Base-by-base conservation (phyloP, 139 green algal genomes). In the Chlorella ohadii region DNA sequence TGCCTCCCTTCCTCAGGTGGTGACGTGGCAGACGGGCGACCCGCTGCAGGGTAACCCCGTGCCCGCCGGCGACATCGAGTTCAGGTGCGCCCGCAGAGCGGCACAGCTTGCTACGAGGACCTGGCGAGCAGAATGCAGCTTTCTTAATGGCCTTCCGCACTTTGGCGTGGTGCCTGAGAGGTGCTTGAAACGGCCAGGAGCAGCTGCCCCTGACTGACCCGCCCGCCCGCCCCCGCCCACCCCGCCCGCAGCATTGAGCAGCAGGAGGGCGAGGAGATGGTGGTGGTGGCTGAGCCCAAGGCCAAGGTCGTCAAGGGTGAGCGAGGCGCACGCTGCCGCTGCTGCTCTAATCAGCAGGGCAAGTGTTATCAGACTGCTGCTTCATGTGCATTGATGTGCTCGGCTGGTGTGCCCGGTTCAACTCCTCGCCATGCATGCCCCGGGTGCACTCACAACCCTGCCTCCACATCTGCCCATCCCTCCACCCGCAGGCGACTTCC, bases 181-280 rank as follows among this genome's bases (percentile, higher is more conserved):
- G n/a, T n/a, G n/a, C n/a, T n/a, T n/a, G n/a, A n/a, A n/a, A n/a
- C n/a, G n/a, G n/a, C n/a, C n/a, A n/a, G n/a, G n/a, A n/a, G n/a
- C n/a, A n/a, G n/a, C n/a, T n/a, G n/a, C n/a, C n/a, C n/a, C n/a
- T n/a, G n/a, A n/a, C n/a, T n/a, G n/a, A n/a, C n/a, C n/a, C n/a
- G n/a, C n/a, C n/a, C n/a, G n/a, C n/a, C 12, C 12, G 2, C 6
- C 36, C 12, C 31, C 22, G n/a, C 36, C 22, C 25, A 12, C 36
- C 34, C 34, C 36, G 41, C 11, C 11, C 44, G 51, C 61, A 66
- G 36, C 51, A 38, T 90, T 61, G 82, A 88, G 55, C 57, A 59
- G 36, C 56, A 83, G n/a, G 89, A 86, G 19, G 93, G 91, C 56
- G 72, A 86, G 27, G 94, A 96, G 83, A 88, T 95, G 84, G 88